Percentiles rank a stretch among this genome's conserved stretches.
These are phyloP conservation scores for Aureobasidium uvarum DNA, from an alignment of 2,329 filamentous ascomycete genomes.

Conservation along the genomic window DNA sequence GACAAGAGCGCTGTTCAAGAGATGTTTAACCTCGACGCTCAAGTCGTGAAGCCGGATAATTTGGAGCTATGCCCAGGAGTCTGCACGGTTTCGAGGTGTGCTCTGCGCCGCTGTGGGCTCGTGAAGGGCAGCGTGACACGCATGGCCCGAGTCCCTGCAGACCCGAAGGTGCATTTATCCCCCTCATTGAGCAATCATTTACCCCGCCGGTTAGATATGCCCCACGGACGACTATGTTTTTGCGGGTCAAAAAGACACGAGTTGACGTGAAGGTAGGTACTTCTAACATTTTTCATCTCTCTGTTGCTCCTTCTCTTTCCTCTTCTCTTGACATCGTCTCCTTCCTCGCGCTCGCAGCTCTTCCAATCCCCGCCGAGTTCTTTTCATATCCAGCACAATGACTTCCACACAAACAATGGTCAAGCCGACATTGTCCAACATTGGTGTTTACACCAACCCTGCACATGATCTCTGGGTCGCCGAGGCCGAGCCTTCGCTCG, in stretches of 20 bases:
- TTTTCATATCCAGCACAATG: slow-evolving; percentile 5
- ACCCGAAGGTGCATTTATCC: slow-evolving; percentile 21
- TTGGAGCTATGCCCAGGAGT: background rate
- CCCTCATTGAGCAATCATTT: slow-evolving; percentile 21
- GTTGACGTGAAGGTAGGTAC: slow-evolving; percentile 19
- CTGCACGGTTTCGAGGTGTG: background rate
- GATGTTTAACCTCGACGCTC: slow-evolving; percentile 18
- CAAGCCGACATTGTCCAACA: slow-evolving; percentile 68
- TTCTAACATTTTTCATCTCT: slow-evolving; percentile 16
- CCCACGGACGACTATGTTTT: slow-evolving; percentile 16
- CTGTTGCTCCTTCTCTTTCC: slow-evolving; percentile 11
- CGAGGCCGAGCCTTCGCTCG: slow-evolving; percentile 70
- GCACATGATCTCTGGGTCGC: slow-evolving; percentile 87
- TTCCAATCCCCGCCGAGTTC: background rate
- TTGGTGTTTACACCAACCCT: slow-evolving; percentile 94
- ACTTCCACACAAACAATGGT: slow-evolving; percentile 25
- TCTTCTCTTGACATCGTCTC: slow-evolving; percentile 12
- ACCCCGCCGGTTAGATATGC: slow-evolving; percentile 26
- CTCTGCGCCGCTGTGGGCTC: background rate
- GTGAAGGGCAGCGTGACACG: background rate
- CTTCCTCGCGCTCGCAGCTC: slow-evolving; percentile 3
- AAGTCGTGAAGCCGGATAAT: slow-evolving; percentile 16
- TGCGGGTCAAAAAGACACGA: slow-evolving; percentile 25
- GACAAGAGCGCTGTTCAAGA: background rate
- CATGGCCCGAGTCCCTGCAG: slow-evolving; percentile 15